Evolutionary conservation across 805 yeast species (phyloP).

Genomic region (Candida oleophila): DNA sequence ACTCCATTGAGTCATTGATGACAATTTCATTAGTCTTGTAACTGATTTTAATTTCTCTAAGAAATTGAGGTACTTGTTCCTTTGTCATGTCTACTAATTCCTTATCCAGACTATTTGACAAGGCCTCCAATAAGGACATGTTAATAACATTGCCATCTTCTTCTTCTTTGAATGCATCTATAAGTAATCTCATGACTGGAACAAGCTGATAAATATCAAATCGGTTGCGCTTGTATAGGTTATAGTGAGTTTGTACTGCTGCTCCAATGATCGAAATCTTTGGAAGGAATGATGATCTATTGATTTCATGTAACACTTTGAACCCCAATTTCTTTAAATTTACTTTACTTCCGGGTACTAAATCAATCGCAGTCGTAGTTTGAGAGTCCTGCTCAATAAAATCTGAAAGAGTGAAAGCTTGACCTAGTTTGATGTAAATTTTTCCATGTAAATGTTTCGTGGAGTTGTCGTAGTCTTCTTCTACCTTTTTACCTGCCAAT

Average conservation of each 20-base stretch:
- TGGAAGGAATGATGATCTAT: constrained; percentile 49
- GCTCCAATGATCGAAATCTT: constrained; percentile 55
- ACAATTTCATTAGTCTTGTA: constrained; percentile 19
- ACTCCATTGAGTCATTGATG: constrained; percentile 51
- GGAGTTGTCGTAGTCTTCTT: constrained; percentile 31
- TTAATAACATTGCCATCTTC: constrained; percentile 21
- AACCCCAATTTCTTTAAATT: constrained; percentile 53
- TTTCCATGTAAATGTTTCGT: constrained; percentile 31
- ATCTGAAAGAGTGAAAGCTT: constrained; percentile 27
- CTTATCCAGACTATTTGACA: constrained; percentile 16
- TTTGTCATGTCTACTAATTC: constrained; percentile 25
- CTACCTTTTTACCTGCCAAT: constrained; percentile 1
- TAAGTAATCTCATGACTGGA: constrained; percentile 28
- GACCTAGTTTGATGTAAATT: constrained; percentile 35
- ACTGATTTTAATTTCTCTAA: constrained; percentile 25
- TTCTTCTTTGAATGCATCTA: constrained; percentile 17
- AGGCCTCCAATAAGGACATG: constrained; percentile 16
- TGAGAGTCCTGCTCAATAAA: constrained; percentile 18
- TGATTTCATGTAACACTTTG: constrained; percentile 51
- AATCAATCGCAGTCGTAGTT: background rate
- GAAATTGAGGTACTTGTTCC: constrained; percentile 25
- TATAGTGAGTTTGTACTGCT: constrained; percentile 34
- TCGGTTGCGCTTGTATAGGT: constrained; percentile 15
- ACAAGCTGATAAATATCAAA: constrained; percentile 23
- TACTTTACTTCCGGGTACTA: constrained; percentile 14